Base-by-base conservation (phyloP, 345 rosid species). In the Durio zibethinus region DNA sequence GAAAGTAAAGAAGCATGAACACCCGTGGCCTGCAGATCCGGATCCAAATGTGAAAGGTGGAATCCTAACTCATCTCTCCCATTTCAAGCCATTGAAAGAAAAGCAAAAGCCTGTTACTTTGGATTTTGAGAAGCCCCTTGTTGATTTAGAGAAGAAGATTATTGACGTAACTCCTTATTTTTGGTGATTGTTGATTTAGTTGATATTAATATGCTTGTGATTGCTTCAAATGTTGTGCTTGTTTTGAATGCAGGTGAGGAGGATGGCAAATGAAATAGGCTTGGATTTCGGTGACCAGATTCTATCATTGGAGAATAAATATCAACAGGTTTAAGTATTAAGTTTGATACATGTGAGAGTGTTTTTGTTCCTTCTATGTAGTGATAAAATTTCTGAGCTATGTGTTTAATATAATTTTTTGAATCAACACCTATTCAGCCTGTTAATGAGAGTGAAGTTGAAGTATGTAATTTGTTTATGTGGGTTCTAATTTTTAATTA, bases 41-140 rank as follows among this genome's bases (percentile, higher is more conserved):
- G 99, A 96, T 86, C 97, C 94, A 0, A 96, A 91, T 80, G 98
- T 96, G 40, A 88, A 94, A 80, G 99, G 98, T 31, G 98, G 97
- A 70, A 77, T 92, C 75, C 91, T 92, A 64, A 83, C 84, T 80
- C 91, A 96, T 79, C 92, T 96, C 45, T 91, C 99, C 0, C 80
- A 72, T 76, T 96, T 96, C 81, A 93, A 96, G 87, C 99, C 98
- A 7, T 71, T 86, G 65, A 92, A 86, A 77, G 87, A 86, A 83
- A 83, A 83, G 79, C 94, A 82, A 10, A 93, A 96, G 89, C 94
- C 91, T 25, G 97, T 92, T 66, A 88, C 90, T 25, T 83, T 96
- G 88, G 95, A 86, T 48, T 96, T 96, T 67, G 99, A 96, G 92
- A 96, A 79, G 80, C 98, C 97, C 10, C 98, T 96, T 65, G 83